A percentile compares a stretch with the other conserved stretches of the same genome.
These are phyloP conservation scores for Amphirosellinia nigrospora DNA, from an alignment of 495 filamentous ascomycete genomes.

Conservation along the genomic window DNA sequence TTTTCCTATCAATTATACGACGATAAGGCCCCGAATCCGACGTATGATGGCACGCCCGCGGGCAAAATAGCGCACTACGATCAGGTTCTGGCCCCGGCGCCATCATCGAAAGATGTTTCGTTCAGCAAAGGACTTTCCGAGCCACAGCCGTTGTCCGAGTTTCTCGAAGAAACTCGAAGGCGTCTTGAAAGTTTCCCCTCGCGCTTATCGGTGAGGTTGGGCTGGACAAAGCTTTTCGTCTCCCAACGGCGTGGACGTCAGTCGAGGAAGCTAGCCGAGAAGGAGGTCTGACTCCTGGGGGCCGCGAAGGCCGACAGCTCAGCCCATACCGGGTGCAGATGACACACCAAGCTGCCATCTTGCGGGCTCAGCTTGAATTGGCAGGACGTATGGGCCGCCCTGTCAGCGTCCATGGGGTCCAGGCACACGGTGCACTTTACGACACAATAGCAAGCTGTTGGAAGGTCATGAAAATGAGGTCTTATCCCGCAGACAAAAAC, in stretches of 20 bases:
- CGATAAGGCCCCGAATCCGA: conserved; percentile 51
- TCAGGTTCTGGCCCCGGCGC: conserved; percentile 65
- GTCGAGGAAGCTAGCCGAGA: conserved; percentile 47
- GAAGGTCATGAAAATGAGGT: conserved; percentile 77
- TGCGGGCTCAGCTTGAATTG: conserved; percentile 82
- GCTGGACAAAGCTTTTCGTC: conserved; percentile 81
- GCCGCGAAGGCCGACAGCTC: conserved; percentile 76
- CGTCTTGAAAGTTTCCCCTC: conserved; percentile 68
- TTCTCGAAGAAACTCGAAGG: conserved; percentile 67
- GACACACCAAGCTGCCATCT: conserved; percentile 75
- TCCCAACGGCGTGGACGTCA: conserved; percentile 68
- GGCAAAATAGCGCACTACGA: conserved; percentile 75
- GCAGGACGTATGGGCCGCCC: conserved; percentile 82
- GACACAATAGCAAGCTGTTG: conserved; percentile 77
- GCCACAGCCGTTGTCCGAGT: conserved; percentile 70
- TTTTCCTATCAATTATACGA: conserved; percentile 89
- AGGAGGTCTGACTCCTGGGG: conserved; percentile 72
- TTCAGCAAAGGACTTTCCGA: conserved; percentile 74
- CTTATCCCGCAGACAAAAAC: conserved; percentile 66
- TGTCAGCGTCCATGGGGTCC: conserved; percentile 89
- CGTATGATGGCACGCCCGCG: conserved; percentile 43
- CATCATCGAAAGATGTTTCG: conserved; percentile 53
- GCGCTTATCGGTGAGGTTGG: conserved; percentile 90
- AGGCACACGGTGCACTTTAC: conserved; percentile 83
- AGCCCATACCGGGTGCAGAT: conserved; percentile 77